Evolutionary conservation across 31 red algal genomes (phyloP).

Genomic region (Odonthalia washingtoniensis): DNA sequence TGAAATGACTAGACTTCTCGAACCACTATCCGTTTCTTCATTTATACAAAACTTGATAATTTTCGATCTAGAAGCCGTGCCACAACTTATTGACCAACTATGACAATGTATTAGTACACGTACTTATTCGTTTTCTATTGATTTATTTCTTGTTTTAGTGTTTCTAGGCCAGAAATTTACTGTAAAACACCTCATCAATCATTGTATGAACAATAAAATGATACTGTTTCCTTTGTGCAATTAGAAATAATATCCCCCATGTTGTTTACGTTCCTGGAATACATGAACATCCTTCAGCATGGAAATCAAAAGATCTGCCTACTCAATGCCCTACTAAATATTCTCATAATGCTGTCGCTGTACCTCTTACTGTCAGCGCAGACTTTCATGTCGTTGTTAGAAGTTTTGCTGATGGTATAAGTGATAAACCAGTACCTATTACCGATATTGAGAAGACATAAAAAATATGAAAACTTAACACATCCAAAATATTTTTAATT

Average conservation of each 20-base stretch:
- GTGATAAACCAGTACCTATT: slow-evolving; percentile 58
- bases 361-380: slow-evolving; percentile 48
- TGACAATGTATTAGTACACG: slow-evolving; percentile 64
- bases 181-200: slow-evolving; percentile 39
- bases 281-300: slow-evolving; percentile 50
- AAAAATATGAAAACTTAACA: slow-evolving; percentile 51
- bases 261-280: slow-evolving; percentile 77
- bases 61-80: slow-evolving; percentile 57
- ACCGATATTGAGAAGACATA: slow-evolving; percentile 57
- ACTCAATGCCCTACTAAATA: slow-evolving; percentile 27
- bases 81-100: slow-evolving; percentile 65
- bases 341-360: slow-evolving; percentile 53
- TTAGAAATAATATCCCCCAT: slow-evolving; percentile 63
- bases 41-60: slow-evolving; percentile 60
- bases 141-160: slow-evolving; percentile 61
- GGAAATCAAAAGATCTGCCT: slow-evolving; percentile 39
- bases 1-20: no score
- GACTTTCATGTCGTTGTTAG: slow-evolving; percentile 64
- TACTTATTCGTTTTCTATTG: slow-evolving; percentile 63
- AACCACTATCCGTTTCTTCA: slow-evolving; percentile 19
- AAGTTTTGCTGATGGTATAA: slow-evolving; percentile 63
- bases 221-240: slow-evolving; percentile 61
- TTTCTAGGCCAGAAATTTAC: slow-evolving; percentile 41
- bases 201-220: slow-evolving; percentile 55
- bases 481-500: slow-evolving; percentile 45